Percentiles rank a stretch among this genome's conserved stretches.
Evolutionary conservation across 345 rosid species (phyloP).

Genomic region (Cardamine resedifolia): DNA sequence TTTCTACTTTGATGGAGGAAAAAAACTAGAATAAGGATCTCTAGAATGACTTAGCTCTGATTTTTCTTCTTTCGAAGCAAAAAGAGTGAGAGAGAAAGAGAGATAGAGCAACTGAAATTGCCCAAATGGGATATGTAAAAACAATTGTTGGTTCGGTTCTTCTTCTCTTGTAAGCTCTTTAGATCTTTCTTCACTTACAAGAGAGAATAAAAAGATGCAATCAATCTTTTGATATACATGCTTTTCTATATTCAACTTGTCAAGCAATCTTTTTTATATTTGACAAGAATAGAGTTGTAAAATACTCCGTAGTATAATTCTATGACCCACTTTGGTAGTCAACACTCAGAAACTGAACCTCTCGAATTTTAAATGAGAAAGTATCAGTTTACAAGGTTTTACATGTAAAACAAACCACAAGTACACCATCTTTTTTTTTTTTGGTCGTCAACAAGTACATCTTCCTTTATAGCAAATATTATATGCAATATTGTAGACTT

Average conservation of each 20-base stretch:
- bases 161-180: conserved; percentile 18
- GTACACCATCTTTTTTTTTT: no score
- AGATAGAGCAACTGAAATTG: conserved; percentile 20
- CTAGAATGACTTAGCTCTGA: conserved; percentile 10
- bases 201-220: conserved; percentile 25
- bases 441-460: no score
- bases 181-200: conserved; percentile 24
- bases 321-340: background rate
- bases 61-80: background rate
- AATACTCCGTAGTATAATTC: background rate
- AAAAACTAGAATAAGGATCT: conserved; percentile 13
- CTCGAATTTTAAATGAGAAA: background rate
- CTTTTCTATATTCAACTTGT: conserved; percentile 2
- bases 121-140: conserved; percentile 15
- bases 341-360: background rate
- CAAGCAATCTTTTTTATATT: no score
- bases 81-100: background rate
- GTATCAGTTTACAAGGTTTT: background rate
- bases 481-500: no score
- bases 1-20: conserved; percentile 48
- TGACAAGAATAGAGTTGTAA: background rate
- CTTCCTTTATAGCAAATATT: no score
- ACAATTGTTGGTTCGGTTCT: conserved; percentile 9
- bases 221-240: conserved; percentile 7
- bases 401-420: background rate